Percentiles rank a stretch among this genome's conserved stretches.
These are phyloP conservation scores for Flagelloscypha sp. DNA, from an alignment of 768 basidiomycete genomes.

Conservation along the genomic window DNA sequence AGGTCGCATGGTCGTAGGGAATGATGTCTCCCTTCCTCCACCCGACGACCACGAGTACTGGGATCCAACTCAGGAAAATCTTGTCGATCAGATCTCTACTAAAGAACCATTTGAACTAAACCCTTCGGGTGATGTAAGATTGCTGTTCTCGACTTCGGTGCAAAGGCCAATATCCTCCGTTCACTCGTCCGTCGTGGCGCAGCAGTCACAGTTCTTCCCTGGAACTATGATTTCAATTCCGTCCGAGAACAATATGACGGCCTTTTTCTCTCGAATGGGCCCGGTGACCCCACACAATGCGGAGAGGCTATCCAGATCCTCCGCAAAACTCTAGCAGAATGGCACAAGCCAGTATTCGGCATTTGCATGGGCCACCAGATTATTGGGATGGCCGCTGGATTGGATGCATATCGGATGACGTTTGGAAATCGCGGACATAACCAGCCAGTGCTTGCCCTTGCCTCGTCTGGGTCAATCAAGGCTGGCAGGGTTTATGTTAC, in stretches of 20 bases:
- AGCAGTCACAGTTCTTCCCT: constrained; percentile 90
- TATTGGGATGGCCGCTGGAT: constrained; percentile 93
- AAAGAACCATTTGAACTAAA: constrained; percentile 79
- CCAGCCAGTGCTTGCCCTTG: constrained; percentile 93
- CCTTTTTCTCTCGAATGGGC: constrained; percentile 93
- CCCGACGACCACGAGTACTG: constrained; percentile 74
- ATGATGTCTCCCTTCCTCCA: constrained; percentile 49
- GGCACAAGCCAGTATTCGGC: constrained; percentile 92
- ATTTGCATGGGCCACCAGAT: constrained; percentile 99
- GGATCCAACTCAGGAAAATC: constrained; percentile 88
- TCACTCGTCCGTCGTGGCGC: constrained; percentile 87
- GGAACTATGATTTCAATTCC: constrained; percentile 95
- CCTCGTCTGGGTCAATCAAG: constrained; percentile 87
- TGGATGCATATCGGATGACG: constrained; percentile 97
- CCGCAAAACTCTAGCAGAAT: constrained; percentile 75
- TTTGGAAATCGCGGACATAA: constrained; percentile 99
- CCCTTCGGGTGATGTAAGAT: constrained; percentile 82
- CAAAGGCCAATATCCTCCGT: constrained; percentile 95
- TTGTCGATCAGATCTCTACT: constrained; percentile 90
- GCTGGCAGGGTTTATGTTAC: constrained; percentile 97
- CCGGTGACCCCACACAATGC: constrained; percentile 88
- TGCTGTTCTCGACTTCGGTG: constrained; percentile 94
- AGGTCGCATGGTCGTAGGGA: constrained; percentile 80
- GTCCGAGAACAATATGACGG: constrained; percentile 90
- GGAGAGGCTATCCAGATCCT: constrained; percentile 78